Conservation (phyloP, 257 asterid species). For the Primulina huaijiensis region DNA sequence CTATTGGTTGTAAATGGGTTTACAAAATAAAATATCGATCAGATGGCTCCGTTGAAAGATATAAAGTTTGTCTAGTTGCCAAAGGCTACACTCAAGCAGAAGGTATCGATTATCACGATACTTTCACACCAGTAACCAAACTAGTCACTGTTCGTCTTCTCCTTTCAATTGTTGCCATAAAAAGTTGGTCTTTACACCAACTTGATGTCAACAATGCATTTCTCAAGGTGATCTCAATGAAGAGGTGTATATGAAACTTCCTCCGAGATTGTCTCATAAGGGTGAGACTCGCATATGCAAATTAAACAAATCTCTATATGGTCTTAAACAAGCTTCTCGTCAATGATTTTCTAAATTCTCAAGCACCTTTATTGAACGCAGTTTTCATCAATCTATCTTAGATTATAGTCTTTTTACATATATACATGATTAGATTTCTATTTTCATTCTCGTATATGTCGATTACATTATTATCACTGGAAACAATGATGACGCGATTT, state of each 20-base stretch:
- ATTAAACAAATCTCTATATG: conserved; percentile 1
- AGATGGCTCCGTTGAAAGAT: too few relatives aligned
- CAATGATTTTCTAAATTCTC: too few relatives aligned
- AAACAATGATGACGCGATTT: not conserved
- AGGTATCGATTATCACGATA: too few relatives aligned
- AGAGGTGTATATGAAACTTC: conserved; percentile 8
- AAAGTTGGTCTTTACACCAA: too few relatives aligned
- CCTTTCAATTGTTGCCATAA: too few relatives aligned
- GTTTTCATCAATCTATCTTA: not conserved
- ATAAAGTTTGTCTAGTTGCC: too few relatives aligned
- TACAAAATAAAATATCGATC: too few relatives aligned
- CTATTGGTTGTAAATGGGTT: too few relatives aligned
- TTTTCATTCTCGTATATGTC: not conserved
- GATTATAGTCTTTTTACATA: not conserved
- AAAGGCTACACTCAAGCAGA: too few relatives aligned
- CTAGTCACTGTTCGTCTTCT: too few relatives aligned
- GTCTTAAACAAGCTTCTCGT: conserved; percentile 11
- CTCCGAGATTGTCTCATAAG: not conserved
- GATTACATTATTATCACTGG: conserved; percentile 5
- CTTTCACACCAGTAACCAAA: too few relatives aligned
- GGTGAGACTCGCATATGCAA: not conserved
- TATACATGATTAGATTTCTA: not conserved
- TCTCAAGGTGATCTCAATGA: not conserved
- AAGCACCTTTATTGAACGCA: not conserved
- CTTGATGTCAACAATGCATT: too few relatives aligned